A percentile compares a stretch with the other conserved stretches of the same genome.
Conservation (phyloP, 108 stramenopile species). For the Skeletonema marinoi region DNA sequence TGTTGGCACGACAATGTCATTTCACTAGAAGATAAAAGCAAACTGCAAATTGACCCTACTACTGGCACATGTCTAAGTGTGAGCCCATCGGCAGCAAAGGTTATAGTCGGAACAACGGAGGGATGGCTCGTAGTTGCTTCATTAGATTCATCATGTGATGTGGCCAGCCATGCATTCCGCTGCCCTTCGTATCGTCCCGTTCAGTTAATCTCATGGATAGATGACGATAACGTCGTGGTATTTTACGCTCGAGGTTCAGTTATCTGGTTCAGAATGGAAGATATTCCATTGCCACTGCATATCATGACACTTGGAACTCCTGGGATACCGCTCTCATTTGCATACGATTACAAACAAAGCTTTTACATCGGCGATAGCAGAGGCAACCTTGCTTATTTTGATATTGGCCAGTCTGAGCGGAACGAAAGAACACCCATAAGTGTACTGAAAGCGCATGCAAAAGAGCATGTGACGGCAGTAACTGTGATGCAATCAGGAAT, state of each 20-base stretch:
- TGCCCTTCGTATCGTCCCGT: slow-evolving; percentile 44
- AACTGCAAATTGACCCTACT: slow-evolving; percentile 34
- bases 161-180: slow-evolving; percentile 7
- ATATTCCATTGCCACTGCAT: slow-evolving; percentile 11
- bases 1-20: slow-evolving; percentile 51
- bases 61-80: slow-evolving; percentile 64
- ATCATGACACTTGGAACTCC: slow-evolving; percentile 43
- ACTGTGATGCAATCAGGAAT: slow-evolving; percentile 23
- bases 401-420: slow-evolving; percentile 16
- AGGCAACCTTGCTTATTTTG: slow-evolving; percentile 64
- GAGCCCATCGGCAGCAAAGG: slow-evolving; percentile 8
- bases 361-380: slow-evolving; percentile 69
- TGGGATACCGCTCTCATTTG: slow-evolving; percentile 61
- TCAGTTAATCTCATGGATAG: slow-evolving; percentile 59
- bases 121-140: slow-evolving; percentile 55
- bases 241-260: slow-evolving; percentile 64
- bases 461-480: slow-evolving; percentile 73
- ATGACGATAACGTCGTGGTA: slow-evolving; percentile 47
- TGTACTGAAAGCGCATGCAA: slow-evolving; percentile 56
- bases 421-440: slow-evolving; percentile 12
- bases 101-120: slow-evolving; percentile 64
- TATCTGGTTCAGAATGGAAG: slow-evolving; percentile 51
- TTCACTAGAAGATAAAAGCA: background rate
- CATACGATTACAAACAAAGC: slow-evolving; percentile 41
- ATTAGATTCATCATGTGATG: background rate